Percentiles rank a stretch among this genome's conserved stretches.
phyloP scores from a whole-genome alignment of 495 filamentous ascomycete species.

The Clavariopsis aquatica region DNA sequence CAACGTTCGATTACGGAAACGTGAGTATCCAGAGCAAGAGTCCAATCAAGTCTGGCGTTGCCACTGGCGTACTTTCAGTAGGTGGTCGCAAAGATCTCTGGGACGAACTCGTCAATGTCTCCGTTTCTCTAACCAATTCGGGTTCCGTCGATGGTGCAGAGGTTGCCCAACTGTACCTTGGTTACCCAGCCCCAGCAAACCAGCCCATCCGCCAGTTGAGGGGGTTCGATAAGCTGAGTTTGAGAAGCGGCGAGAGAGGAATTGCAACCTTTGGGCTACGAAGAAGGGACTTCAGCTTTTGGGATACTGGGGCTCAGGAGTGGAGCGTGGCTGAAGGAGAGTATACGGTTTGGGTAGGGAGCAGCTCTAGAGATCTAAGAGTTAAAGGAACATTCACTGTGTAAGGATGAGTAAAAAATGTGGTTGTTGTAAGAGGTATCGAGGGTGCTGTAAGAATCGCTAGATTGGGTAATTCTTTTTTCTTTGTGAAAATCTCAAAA shows the following conservation, averaged over 20 bases:
- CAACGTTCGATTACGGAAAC: neutral
- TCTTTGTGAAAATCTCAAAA: too few species aligned
- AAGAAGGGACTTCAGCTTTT: neutral
- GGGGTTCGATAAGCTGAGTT: neutral
- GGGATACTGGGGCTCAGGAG: neutral
- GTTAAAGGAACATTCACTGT: too few species aligned
- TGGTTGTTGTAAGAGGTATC: too few species aligned
- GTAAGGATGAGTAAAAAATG: too few species aligned
- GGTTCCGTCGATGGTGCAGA: slow-evolving; percentile 6
- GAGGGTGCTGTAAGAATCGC: too few species aligned
- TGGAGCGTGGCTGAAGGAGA: neutral
- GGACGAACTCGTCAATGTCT: neutral
- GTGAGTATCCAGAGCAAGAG: neutral
- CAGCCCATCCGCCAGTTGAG: neutral
- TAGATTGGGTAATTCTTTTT: too few species aligned
- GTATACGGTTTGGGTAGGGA: neutral
- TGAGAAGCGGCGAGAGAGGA: neutral
- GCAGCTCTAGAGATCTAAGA: too few species aligned
- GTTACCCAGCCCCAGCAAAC: neutral
- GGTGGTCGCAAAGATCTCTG: neutral
- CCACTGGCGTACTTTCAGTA: neutral
- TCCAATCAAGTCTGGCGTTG: neutral
- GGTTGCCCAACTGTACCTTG: slow-evolving; percentile 10
- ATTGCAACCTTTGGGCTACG: neutral
- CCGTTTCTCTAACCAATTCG: neutral